Percentiles rank a stretch among this genome's conserved stretches.
phyloP scores from a whole-genome alignment of 1,284 basidiomycete species.

The Heterobasidion occidentale region DNA sequence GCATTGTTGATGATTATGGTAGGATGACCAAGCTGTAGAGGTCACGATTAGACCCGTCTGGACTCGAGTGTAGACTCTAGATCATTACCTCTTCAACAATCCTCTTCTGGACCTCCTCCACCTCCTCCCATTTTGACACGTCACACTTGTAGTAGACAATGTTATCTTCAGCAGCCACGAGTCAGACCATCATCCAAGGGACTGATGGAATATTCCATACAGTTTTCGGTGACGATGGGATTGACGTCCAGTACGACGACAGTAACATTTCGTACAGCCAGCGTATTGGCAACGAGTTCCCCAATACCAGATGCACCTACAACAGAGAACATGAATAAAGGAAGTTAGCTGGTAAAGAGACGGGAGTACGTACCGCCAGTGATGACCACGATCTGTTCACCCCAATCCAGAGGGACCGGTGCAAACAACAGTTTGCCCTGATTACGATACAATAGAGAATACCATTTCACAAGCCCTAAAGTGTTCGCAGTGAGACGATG shows the following conservation, averaged over 20 bases:
- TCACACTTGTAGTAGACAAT: conserved; percentile 83
- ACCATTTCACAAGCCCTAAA: conserved; percentile 62
- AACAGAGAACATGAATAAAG: neutral
- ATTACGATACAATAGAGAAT: conserved; percentile 66
- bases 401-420: conserved; percentile 65
- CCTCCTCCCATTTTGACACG: conserved; percentile 80
- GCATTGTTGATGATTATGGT: conserved; percentile 95
- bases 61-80: neutral
- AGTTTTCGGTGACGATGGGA: conserved; percentile 68
- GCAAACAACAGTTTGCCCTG: conserved; percentile 56
- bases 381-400: conserved; percentile 79
- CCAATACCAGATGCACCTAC: conserved; percentile 86
- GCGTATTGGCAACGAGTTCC: conserved; percentile 74
- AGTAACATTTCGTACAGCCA: conserved; percentile 72
- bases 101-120: conserved; percentile 61
- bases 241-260: conserved; percentile 84
- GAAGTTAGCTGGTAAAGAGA: neutral
- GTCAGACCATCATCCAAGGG: neutral
- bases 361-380: conserved; percentile 63
- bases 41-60: neutral
- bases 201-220: conserved; percentile 25
- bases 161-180: conserved; percentile 42
- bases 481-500: neutral
- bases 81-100: conserved; percentile 66
- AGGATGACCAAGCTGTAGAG: conserved; percentile 68